Base-by-base conservation (phyloP, 495 filamentous ascomycete species). In the Recurvomyces mirabilis region DNA sequence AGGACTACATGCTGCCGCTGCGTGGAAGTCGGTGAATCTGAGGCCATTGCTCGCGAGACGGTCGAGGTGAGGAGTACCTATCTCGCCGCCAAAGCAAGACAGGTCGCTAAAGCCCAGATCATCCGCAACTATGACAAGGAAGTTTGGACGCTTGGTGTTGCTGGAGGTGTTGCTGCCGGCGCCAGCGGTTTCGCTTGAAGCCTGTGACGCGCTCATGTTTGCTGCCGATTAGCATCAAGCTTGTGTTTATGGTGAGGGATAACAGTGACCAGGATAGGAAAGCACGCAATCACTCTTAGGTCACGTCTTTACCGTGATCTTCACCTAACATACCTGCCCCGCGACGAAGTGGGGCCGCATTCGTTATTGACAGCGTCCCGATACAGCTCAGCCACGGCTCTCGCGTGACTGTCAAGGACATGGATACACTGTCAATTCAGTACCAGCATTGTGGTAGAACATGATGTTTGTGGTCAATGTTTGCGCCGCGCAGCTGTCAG, bases 91-190 rank as follows among this genome's bases (percentile, higher is more conserved):
- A 49, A 77, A 82, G 50, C 69, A 72, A 30, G 67, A 65, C 38
- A 77, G 66, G 47, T 79, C 77, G 17, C 69, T 74, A 66, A 76
- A 82, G 31, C 77, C 72, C 10, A 79, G 63, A 52, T 81, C 76
- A 55, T 81, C 76, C 32, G 37, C 36, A 6, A 44, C 67, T 40
- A 77, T 65, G 49, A 81, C 65, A 47, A 80, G 70, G 60, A 81
- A 77, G 52, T 78, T 79, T 13, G 75, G 76, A 11, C 69, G 70
- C 60, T 72, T 72, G 22, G 35, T 5, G 10, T n/a, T n/a, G n/a
- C n/a, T n/a, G 22, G 40, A 26, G 38, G 19, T 36, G 9, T 18
- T 19, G 34, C 39, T n/a, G n/a, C 7, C 7, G 41, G 31, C 47
- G 46, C 50, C 50, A 49, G 44, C 50, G 44, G 46, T 43, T 44